phyloP scores from a whole-genome alignment of 768 basidiomycete species.

The Arthromyces matolae region DNA sequence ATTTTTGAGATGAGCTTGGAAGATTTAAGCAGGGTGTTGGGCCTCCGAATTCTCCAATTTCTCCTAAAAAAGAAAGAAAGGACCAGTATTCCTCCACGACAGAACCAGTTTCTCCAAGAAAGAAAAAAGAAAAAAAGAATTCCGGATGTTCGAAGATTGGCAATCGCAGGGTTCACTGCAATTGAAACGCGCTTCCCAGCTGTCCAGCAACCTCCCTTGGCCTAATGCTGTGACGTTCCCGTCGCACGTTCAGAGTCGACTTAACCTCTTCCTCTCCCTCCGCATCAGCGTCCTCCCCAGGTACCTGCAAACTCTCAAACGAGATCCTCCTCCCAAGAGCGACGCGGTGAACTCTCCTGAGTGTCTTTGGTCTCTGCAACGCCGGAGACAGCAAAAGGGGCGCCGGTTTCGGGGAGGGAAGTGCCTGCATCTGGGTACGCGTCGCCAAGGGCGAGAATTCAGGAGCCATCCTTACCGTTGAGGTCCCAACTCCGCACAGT shows the following conservation, averaged over 20 bases:
- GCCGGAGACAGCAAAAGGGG: too few relatives aligned
- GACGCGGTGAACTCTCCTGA: slow-evolving; percentile 48
- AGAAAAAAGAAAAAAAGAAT: background rate
- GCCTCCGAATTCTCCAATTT: too few relatives aligned
- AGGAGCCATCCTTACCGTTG: too few relatives aligned
- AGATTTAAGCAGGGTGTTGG: too few relatives aligned
- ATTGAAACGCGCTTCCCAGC: slow-evolving; percentile 72
- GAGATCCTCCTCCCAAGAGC: slow-evolving; percentile 58
- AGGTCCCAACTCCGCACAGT: too few relatives aligned
- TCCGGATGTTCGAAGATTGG: background rate
- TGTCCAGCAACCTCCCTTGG: slow-evolving; percentile 21
- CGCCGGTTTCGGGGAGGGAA: too few relatives aligned
- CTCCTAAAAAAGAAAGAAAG: background rate
- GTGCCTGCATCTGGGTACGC: too few relatives aligned
- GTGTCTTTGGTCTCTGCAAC: slow-evolving; percentile 34
- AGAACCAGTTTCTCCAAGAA: background rate
- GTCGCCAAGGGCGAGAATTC: too few relatives aligned
- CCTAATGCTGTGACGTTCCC: slow-evolving; percentile 9
- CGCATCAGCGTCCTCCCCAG: slow-evolving; percentile 34
- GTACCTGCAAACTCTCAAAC: slow-evolving; percentile 50
- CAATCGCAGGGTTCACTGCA: slow-evolving; percentile 34
- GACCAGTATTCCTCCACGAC: slow-evolving; percentile 7
- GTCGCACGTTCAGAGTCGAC: slow-evolving; percentile 21
- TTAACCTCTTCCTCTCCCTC: slow-evolving; percentile 32
- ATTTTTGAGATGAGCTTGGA: too few relatives aligned